phyloP scores from a whole-genome alignment of 75 land plant species.

The Ceratopteris richardii region DNA sequence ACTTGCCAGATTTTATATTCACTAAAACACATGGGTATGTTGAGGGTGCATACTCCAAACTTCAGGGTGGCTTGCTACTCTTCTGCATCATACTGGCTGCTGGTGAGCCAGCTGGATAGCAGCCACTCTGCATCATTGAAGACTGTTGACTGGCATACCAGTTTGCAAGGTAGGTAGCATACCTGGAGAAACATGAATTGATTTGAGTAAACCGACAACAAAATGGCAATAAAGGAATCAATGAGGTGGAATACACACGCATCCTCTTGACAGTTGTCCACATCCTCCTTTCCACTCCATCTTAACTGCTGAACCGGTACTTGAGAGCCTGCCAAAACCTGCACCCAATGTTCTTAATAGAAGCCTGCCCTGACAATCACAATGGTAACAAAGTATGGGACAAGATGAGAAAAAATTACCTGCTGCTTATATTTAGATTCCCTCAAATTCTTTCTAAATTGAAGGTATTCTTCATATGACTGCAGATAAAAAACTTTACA shows the following conservation, averaged over 20 bases:
- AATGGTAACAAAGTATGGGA: not conserved
- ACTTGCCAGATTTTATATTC: too few relatives aligned
- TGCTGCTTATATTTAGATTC: not conserved
- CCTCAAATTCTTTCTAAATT: constrained; percentile 1
- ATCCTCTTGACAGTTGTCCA: not conserved
- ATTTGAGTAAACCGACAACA: not conserved
- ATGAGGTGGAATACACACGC: not conserved
- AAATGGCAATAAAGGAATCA: not conserved
- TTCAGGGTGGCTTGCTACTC: too few relatives aligned
- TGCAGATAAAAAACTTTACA: constrained; percentile 8
- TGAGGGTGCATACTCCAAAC: too few relatives aligned
- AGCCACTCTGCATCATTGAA: too few relatives aligned
- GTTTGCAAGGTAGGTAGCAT: constrained; percentile 22
- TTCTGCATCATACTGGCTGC: too few relatives aligned
- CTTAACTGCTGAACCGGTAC: not conserved
- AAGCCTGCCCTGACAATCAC: not conserved
- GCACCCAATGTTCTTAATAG: not conserved
- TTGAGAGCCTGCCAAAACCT: not conserved
- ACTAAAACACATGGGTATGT: too few relatives aligned
- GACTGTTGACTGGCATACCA: constrained; percentile 12
- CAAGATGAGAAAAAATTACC: not conserved
- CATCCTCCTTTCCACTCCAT: not conserved
- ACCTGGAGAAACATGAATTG: constrained; percentile 7
- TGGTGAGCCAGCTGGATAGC: too few relatives aligned
- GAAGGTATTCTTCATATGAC: constrained; percentile 45